These are phyloP conservation scores for Pleurozium schreberi DNA, from an alignment of 225 moss, liverwort and hornwort genomes.

Conservation along the genomic window DNA sequence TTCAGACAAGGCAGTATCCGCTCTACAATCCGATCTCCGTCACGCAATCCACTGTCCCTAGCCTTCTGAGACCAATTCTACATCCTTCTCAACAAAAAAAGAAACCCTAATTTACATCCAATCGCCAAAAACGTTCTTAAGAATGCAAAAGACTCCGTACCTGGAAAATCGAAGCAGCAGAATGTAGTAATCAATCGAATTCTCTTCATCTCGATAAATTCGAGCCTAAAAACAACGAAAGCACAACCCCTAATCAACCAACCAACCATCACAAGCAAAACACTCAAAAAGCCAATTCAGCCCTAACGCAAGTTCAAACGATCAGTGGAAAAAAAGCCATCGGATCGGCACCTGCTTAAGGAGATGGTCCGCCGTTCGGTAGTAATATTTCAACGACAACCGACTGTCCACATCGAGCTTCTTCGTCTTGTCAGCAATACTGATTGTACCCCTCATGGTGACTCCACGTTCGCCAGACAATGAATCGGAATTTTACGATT, in stretches of 20 bases:
- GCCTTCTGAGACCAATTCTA: background rate
- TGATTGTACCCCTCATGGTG: constrained; percentile 46
- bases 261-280: background rate
- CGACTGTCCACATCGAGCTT: constrained; percentile 80
- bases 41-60: background rate
- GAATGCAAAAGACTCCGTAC: constrained; percentile 1
- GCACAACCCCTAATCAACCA: background rate
- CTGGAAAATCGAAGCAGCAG: constrained; percentile 80
- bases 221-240: constrained; percentile 37
- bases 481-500: background rate
- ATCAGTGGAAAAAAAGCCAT: background rate
- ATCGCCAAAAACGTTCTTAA: background rate
- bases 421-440: constrained; percentile 61
- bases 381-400: constrained; percentile 68
- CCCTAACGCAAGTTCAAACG: background rate
- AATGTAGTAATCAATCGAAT: constrained; percentile 70
- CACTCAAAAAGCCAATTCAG: background rate
- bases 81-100: background rate
- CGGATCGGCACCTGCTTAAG: constrained; percentile 54
- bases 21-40: background rate
- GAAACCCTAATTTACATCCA: background rate
- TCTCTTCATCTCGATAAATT: constrained; percentile 67
- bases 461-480: background rate
- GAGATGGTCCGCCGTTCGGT: constrained; percentile 75
- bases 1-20: background rate